These are phyloP conservation scores for Triticum turgidum DNA, from an alignment of 176 grass and related monocot species.

Conservation along the genomic window DNA sequence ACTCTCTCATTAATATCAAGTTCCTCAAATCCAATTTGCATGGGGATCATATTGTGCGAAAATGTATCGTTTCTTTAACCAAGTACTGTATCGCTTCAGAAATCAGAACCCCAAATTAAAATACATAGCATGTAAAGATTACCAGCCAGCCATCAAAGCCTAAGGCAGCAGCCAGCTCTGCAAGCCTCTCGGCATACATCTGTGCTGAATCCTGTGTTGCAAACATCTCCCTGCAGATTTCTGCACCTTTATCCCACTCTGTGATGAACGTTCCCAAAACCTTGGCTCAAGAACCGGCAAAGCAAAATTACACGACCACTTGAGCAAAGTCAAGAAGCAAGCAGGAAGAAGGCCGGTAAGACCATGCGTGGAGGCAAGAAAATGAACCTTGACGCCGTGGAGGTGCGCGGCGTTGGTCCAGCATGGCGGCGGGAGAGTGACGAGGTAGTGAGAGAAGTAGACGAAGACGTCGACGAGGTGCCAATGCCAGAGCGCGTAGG, in stretches of 20 bases:
- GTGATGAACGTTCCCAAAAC: slow-evolving; percentile 79
- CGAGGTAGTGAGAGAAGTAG: slow-evolving; percentile 94
- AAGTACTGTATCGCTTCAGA: neutral
- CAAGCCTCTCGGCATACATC: slow-evolving; percentile 76
- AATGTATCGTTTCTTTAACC: neutral
- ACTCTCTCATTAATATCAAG: neutral
- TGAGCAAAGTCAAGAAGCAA: neutral
- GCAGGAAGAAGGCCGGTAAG: neutral
- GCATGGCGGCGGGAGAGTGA: slow-evolving; percentile 85
- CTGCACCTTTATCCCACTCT: slow-evolving; percentile 71
- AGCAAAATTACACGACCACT: neutral
- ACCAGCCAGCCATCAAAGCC: slow-evolving; percentile 98
- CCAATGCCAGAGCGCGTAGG: slow-evolving; percentile 96
- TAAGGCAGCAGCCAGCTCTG: slow-evolving; percentile 63
- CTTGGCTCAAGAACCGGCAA: slow-evolving; percentile 32
- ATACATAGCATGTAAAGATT: slow-evolving; percentile 23
- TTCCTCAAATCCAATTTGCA: neutral
- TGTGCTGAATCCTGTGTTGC: slow-evolving; percentile 60
- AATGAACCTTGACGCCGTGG: slow-evolving; percentile 75
- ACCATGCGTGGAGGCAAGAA: neutral
- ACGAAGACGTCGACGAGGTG: slow-evolving; percentile 92
- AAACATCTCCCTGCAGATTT: slow-evolving; percentile 66
- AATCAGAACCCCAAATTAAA: neutral
- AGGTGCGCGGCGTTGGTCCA: slow-evolving; percentile 92
- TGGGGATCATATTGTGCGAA: neutral